These are phyloP conservation scores for Collybiopsis confluens DNA, from an alignment of 768 basidiomycete species.

Conservation along the genomic window DNA sequence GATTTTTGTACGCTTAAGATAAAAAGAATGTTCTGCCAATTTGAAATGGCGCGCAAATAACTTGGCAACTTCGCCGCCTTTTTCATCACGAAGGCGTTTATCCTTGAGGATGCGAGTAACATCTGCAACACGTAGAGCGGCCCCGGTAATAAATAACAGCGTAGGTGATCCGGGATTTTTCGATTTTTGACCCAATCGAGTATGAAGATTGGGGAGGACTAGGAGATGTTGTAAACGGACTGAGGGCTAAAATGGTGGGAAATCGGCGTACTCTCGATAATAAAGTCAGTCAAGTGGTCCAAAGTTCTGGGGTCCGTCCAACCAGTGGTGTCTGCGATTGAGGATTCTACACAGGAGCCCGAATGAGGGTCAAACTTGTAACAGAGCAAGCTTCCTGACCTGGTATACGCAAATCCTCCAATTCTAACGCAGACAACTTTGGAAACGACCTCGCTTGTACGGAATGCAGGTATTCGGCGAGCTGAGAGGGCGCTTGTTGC, in stretches of 20 bases:
- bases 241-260: background rate
- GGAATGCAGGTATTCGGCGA: constrained; percentile 60
- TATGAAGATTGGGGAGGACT: constrained; percentile 67
- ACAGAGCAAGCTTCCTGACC: constrained; percentile 43
- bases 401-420: constrained; percentile 74
- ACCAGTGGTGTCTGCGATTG: constrained; percentile 70
- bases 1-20: constrained; percentile 81
- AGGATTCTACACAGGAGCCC: constrained; percentile 45
- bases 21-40: constrained; percentile 78
- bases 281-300: constrained; percentile 71
- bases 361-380: background rate
- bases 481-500: constrained; percentile 47
- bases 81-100: constrained; percentile 68
- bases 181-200: constrained; percentile 69
- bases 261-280: constrained; percentile 56
- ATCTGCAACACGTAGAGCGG: constrained; percentile 92
- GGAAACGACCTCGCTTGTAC: constrained; percentile 70
- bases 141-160: constrained; percentile 76
- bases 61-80: constrained; percentile 90
- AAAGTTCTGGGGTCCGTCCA: constrained; percentile 73
- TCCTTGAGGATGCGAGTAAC: constrained; percentile 71
- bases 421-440: constrained; percentile 70
- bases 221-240: constrained; percentile 1
- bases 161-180: constrained; percentile 84
- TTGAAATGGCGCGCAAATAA: constrained; percentile 96